Base-by-base conservation (phyloP, 2,329 filamentous ascomycete species). In the Karstenula rhodostoma region DNA sequence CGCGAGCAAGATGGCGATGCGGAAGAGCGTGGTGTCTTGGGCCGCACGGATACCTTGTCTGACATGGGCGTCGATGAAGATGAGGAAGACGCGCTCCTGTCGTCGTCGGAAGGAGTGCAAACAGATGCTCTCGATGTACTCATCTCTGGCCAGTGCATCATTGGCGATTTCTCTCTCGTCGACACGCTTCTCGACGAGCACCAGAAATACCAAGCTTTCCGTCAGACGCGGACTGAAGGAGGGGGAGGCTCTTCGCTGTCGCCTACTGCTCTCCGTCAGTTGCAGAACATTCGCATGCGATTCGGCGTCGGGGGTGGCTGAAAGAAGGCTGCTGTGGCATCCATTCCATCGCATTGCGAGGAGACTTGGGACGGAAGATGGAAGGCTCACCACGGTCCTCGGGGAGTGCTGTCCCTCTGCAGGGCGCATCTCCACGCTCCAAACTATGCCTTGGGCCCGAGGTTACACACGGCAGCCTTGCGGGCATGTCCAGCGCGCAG, bases 1-100 rank as follows among this genome's bases (percentile, higher is more conserved):
- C 70, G 73, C 42, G 67, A 71, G 15, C 87, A 88, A 68, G 85
- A 87, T 67, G 79, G 85, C 58, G 86, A 89, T 64, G 78, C 83
- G 6, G 87, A 89, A 75, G 87, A 89, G 72, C 81, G 85, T 32
- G 87, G 87, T 1, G 72, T 87, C 3, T 67, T 82, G 19, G 80
- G 80, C 57, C 60, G 78, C 75, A 74, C 69, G 54, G 74, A 77
- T 32, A 73, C 72, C 40, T 68, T 72, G 58, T 77, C 67, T 58
- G 74, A 72, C 62, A 69, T 79, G 9, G 80, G 78, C 50, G 74
- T 79, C 43, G 81, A 82, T 62, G 69, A 80, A 62, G 77, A 81
- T 49, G 64, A 73, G 47, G 65, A 67, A 32, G 68, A 73, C 29
- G 61, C 61, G 27, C 59, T 76, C 44, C 60, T 76, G 67, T 73